phyloP scores from a whole-genome alignment of 1,284 basidiomycete species.

The Leccinum ponderosum region DNA sequence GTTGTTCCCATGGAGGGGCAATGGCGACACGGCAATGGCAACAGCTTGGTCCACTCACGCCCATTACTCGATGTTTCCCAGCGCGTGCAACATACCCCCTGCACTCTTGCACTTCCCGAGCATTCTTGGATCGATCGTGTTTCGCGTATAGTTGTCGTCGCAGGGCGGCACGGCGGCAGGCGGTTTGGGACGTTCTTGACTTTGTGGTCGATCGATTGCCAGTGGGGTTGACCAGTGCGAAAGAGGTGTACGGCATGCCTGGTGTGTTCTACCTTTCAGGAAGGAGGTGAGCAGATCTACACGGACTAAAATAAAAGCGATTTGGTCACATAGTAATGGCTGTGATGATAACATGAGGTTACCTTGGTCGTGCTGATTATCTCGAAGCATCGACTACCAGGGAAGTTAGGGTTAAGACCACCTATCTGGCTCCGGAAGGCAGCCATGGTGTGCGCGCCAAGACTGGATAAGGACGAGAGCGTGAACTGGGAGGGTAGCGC shows the following conservation, averaged over 20 bases:
- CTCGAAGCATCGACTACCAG: no score
- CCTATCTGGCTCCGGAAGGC: neutral
- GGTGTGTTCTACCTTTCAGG: neutral
- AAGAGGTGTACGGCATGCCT: neutral
- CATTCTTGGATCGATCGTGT: neutral
- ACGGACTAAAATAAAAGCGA: neutral
- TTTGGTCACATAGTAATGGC: neutral
- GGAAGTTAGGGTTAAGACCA: no score
- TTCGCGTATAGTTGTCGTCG: neutral
- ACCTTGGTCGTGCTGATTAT: no score
- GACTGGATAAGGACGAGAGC: constrained; percentile 14
- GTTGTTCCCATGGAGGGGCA: no score
- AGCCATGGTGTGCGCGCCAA: neutral
- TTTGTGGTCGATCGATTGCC: neutral
- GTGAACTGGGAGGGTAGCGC: constrained; percentile 52
- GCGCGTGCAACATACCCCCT: neutral
- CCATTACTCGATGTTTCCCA: constrained; percentile 1
- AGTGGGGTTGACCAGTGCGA: neutral
- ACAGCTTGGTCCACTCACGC: no score
- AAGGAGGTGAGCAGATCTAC: neutral
- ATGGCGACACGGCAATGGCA: no score
- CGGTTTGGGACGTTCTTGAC: neutral
- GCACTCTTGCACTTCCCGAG: neutral
- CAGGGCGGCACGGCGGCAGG: neutral
- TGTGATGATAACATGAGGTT: no score